A percentile compares a stretch with the other conserved stretches of the same genome.
Conservation (phyloP, 2,329 filamentous ascomycete species). For the Fusarium palustre region DNA sequence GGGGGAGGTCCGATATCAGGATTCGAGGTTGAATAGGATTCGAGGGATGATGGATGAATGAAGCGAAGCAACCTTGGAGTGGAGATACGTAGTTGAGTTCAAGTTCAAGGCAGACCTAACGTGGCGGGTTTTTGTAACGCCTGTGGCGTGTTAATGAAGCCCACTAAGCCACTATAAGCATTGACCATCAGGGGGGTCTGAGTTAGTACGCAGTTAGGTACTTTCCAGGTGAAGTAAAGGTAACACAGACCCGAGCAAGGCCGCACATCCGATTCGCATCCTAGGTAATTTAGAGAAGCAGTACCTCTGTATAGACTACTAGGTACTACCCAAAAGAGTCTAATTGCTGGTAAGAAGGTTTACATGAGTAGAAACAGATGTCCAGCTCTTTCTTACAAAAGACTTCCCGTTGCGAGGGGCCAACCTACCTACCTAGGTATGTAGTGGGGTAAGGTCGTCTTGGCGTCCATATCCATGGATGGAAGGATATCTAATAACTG, state of each 20-base stretch:
- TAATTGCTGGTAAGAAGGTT: not conserved
- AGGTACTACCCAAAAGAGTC: not conserved
- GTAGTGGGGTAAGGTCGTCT: constrained; percentile 26
- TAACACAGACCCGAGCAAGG: not conserved
- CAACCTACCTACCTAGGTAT: too few relatives aligned
- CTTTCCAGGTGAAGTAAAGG: not conserved
- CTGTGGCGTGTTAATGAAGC: constrained; percentile 37
- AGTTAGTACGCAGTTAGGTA: not conserved
- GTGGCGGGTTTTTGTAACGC: constrained; percentile 43
- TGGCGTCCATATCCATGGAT: constrained; percentile 1
- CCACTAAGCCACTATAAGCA: constrained; percentile 21
- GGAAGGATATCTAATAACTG: not conserved
- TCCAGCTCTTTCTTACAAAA: not conserved
- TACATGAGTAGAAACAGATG: not conserved
- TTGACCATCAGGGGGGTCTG: not conserved
- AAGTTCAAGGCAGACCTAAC: constrained; percentile 32
- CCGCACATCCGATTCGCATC: not conserved
- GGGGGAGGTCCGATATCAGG: constrained; percentile 27
- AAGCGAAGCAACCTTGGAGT: constrained; percentile 21
- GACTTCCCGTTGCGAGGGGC: not conserved
- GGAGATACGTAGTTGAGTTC: constrained; percentile 14
- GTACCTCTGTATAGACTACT: not conserved
- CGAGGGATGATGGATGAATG: constrained; percentile 39
- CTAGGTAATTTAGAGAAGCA: not conserved
- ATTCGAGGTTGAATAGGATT: constrained; percentile 26